phyloP scores from a whole-genome alignment of 306 rosid genomes.

The Begonia peltatifolia region DNA sequence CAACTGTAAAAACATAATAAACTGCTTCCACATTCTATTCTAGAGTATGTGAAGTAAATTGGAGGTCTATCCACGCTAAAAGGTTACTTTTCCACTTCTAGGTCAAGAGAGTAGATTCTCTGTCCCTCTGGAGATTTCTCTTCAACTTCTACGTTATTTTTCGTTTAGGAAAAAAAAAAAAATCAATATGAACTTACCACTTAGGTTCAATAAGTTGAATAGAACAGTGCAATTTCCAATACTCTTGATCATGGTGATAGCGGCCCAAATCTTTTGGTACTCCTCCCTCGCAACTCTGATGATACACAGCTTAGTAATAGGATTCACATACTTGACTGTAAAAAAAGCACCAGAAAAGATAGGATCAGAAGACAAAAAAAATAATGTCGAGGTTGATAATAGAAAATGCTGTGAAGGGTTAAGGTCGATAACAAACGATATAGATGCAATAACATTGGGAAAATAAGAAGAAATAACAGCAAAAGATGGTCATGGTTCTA shows the following conservation, averaged over 20 bases:
- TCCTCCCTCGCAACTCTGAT: constrained; percentile 63
- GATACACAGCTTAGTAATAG: constrained; percentile 62
- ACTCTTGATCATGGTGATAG: constrained; percentile 58
- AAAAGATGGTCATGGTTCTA: constrained; percentile 9
- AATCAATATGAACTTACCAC: constrained; percentile 42
- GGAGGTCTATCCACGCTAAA: no score
- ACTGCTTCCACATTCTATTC: no score
- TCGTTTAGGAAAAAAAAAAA: no score
- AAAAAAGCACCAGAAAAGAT: not conserved
- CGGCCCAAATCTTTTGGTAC: constrained; percentile 58
- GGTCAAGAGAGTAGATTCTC: no score
- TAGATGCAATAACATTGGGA: not conserved
- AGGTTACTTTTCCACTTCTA: no score
- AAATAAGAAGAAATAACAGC: not conserved
- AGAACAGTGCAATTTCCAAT: constrained; percentile 51
- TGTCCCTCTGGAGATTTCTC: no score
- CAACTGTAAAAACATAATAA: no score
- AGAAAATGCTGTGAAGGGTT: not conserved
- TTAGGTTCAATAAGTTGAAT: constrained; percentile 49
- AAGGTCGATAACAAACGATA: not conserved
- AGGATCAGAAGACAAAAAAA: not conserved
- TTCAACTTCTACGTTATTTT: no score
- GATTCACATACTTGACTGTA: constrained; percentile 69
- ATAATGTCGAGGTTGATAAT: not conserved
- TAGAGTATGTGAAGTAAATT: no score